Evolutionary conservation across 2,329 filamentous ascomycete genomes (phyloP).

Genomic region (Lomentospora prolificans): DNA sequence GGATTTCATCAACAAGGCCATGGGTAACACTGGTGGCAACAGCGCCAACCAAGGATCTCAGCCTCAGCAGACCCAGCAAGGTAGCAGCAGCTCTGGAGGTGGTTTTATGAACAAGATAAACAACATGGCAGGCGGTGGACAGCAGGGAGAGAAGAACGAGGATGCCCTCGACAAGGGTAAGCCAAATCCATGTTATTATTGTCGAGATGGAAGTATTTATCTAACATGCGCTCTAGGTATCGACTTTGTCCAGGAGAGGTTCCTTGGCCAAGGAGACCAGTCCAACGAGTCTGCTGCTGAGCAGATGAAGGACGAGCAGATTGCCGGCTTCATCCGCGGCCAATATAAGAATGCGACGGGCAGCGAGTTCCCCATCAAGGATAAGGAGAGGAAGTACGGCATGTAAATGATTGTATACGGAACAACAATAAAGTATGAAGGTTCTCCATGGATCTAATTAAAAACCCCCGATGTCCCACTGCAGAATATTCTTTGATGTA

Average conservation of each 20-base stretch:
- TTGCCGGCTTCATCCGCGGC: slow-evolving; percentile 60
- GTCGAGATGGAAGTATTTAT: no score
- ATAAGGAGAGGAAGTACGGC: slow-evolving; percentile 44
- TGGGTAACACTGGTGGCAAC: slow-evolving; percentile 18
- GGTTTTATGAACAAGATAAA: slow-evolving; percentile 56
- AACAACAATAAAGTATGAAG: no score
- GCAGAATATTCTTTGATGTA: no score
- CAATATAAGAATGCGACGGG: slow-evolving; percentile 63
- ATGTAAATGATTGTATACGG: background rate
- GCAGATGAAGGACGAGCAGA: slow-evolving; percentile 75
- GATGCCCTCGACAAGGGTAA: slow-evolving; percentile 73
- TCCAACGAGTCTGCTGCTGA: slow-evolving; percentile 63
- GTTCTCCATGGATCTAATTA: no score
- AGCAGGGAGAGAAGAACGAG: slow-evolving; percentile 70
- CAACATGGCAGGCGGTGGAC: slow-evolving; percentile 60
- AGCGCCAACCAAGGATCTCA: slow-evolving; percentile 16
- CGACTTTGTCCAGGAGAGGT: slow-evolving; percentile 68
- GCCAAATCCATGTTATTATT: slow-evolving; percentile 1
- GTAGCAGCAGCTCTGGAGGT: background rate
- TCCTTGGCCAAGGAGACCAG: slow-evolving; percentile 61
- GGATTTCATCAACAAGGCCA: slow-evolving; percentile 46
- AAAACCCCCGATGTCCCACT: no score
- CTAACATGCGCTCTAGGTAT: slow-evolving; percentile 44
- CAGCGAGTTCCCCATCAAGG: slow-evolving; percentile 57
- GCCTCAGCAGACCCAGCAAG: background rate